Conservation (phyloP, 306 rosid species). For the Sicyos edulis region DNA sequence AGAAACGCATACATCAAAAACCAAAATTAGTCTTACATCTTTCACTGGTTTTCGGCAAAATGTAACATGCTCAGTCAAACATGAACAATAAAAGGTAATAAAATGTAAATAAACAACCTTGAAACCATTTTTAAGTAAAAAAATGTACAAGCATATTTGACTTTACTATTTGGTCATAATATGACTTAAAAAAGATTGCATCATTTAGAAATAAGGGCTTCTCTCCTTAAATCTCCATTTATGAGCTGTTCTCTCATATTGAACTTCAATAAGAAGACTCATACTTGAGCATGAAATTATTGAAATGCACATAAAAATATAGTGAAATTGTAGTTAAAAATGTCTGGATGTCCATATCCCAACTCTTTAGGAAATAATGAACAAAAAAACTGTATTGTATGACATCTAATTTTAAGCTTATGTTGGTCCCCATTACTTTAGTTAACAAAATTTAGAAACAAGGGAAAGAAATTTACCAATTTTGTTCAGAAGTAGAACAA, state of each 20-base stretch:
- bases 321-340: neutral
- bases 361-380: neutral
- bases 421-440: neutral
- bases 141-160: neutral
- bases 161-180: neutral
- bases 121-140: neutral
- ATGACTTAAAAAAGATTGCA: neutral
- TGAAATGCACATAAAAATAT: neutral
- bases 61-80: neutral
- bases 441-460: neutral
- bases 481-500: constrained; percentile 84
- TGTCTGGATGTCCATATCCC: neutral
- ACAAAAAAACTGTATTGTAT: neutral
- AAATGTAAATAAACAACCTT: neutral
- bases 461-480: constrained; percentile 47
- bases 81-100: neutral
- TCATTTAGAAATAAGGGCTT: neutral
- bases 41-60: neutral
- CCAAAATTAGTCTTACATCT: neutral
- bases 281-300: neutral
- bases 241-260: neutral
- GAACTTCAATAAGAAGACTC: neutral
- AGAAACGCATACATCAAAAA: neutral
- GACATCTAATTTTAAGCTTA: neutral
- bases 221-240: neutral